Base-by-base conservation (phyloP, 1,284 basidiomycete genomes). In the Neolentinus lepideus region DNA sequence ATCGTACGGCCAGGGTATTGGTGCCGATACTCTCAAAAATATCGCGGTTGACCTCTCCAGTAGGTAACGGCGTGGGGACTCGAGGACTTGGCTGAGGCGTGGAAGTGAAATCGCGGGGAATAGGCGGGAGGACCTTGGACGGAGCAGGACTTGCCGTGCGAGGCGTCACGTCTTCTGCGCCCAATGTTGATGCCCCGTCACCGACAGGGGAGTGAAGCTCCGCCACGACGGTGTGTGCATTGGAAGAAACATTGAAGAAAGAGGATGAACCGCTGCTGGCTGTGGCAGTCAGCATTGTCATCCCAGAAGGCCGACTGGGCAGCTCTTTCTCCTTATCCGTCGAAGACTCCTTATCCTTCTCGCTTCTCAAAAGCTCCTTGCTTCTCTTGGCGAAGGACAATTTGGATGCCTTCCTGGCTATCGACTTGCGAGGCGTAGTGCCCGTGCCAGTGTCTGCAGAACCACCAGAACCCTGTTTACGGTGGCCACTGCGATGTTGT, bases 1-100 rank as follows among this genome's bases (percentile, higher is more conserved):
- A 98, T 59, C 92, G 78, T 11, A 98, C 94, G 60, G 90, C 85
- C 59, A 97, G 69, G 51, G 84, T 84, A 67, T 85, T 86, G 56
- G 84, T 80, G 16, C 85, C 83, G 69, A 85, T 83, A 63, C 68
- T 83, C 68, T 92, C 90, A 69, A 85, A 90, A 60, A 84, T 67
- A 31, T 88, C 84, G 31, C 80, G 77, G 56, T 86, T 81, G 11
- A 84, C 78, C 62, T 81, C 84, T 9, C 82, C 84, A 3, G 80
- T 81, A 0, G 83, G 83, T 56, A 83, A 68, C 2, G 79, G 78
- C 25, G 75, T 67, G 52, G 70, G 73, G 26, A 72, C 66, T 2
- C 69, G 69, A 11, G 71, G 66, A 4, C 69, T 56, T 1, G 69
- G 64, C 22, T 66, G 71, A 3, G 73, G 66, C n/a, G 64, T 60